Conservation (phyloP, 2,329 filamentous ascomycete genomes). For the Aschersonia sp. region DNA sequence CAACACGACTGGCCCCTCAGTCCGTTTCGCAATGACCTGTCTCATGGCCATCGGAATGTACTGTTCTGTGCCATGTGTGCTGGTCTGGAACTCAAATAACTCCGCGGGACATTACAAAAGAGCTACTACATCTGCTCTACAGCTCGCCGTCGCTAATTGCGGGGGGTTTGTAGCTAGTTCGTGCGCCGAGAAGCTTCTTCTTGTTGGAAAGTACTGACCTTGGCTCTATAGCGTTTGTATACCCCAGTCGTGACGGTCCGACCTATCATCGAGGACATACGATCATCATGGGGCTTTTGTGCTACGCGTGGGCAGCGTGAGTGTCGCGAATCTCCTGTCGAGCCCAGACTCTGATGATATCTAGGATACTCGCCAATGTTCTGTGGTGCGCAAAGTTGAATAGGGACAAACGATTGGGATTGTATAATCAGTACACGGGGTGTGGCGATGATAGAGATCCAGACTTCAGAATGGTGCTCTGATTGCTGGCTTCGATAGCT, state of each 20-base stretch:
- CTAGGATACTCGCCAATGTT: slow-evolving; percentile 27
- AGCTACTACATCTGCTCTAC: slow-evolving; percentile 49
- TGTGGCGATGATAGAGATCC: slow-evolving; percentile 50
- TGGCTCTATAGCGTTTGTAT: slow-evolving; percentile 34
- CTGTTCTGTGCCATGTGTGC: slow-evolving; percentile 43
- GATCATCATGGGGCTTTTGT: slow-evolving; percentile 42
- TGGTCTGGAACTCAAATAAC: slow-evolving; percentile 55
- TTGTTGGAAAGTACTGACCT: neutral
- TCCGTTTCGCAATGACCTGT: slow-evolving; percentile 52
- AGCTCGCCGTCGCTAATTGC: slow-evolving; percentile 51
- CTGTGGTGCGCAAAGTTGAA: slow-evolving; percentile 50
- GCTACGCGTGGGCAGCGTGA: slow-evolving; percentile 49
- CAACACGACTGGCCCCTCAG: slow-evolving; percentile 31
- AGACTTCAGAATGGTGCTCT: slow-evolving; percentile 44
- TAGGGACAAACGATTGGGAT: slow-evolving; percentile 42
- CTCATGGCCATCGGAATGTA: slow-evolving; percentile 53
- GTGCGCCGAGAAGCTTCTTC: slow-evolving; percentile 5
- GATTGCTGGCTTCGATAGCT: neutral
- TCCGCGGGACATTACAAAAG: slow-evolving; percentile 56
- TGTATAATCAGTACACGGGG: slow-evolving; percentile 40
- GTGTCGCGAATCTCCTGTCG: slow-evolving; percentile 9
- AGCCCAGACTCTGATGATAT: neutral
- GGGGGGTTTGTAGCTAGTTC: slow-evolving; percentile 50
- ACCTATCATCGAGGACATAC: slow-evolving; percentile 47
- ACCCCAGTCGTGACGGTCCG: slow-evolving; percentile 39